phyloP scores from a whole-genome alignment of 106 monocot genomes.

The Dactylorhiza incarnata region DNA sequence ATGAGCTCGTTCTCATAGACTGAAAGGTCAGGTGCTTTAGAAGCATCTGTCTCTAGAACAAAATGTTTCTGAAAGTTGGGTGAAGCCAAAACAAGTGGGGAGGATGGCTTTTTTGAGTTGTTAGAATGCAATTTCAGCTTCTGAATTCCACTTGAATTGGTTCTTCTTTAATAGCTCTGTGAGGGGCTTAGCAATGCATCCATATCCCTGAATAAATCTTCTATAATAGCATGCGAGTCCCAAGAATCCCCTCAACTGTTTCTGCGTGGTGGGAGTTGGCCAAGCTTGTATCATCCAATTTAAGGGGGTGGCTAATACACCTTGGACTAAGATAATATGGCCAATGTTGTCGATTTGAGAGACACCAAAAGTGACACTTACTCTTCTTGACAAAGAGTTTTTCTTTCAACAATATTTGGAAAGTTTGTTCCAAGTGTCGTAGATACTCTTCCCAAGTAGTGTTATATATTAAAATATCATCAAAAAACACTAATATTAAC shows the following conservation, averaged over 20 bases:
- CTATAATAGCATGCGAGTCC: not conserved
- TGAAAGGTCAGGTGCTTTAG: not conserved
- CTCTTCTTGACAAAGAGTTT: not conserved
- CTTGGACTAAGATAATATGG: not conserved
- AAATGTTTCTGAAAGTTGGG: not conserved
- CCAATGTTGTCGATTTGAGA: not conserved
- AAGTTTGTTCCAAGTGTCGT: not conserved
- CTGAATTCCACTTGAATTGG: not conserved
- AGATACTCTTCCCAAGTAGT: not conserved
- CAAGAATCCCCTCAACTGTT: not conserved
- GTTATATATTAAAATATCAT: too few species aligned
- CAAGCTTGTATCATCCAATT: not conserved
- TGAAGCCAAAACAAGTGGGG: not conserved
- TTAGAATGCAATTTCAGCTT: not conserved
- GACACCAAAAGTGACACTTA: not conserved
- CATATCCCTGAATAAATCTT: not conserved
- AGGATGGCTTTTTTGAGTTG: not conserved
- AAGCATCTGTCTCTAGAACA: not conserved
- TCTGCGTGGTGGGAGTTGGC: not conserved
- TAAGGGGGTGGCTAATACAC: not conserved
- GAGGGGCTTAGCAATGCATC: not conserved
- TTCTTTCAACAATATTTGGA: not conserved
- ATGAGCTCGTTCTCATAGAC: not conserved
- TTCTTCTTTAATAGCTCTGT: not conserved
- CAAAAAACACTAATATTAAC: too few species aligned